Percentiles rank a stretch among this genome's conserved stretches.
These are phyloP conservation scores for Vanrija sp. DNA, from an alignment of 1,284 basidiomycete genomes.

Conservation along the genomic window DNA sequence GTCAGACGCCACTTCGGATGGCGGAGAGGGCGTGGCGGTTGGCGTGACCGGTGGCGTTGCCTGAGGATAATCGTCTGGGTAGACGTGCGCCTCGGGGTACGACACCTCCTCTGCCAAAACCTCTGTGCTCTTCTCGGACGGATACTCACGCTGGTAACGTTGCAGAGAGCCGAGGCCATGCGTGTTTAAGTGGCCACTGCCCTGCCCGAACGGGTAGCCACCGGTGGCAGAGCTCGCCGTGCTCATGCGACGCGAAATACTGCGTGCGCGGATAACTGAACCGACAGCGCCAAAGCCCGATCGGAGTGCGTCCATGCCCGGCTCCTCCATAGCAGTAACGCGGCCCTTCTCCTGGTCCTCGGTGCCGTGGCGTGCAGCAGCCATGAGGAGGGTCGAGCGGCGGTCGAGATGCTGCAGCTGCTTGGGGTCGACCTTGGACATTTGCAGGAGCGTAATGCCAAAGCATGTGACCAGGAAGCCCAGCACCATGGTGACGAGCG, in stretches of 20 bases:
- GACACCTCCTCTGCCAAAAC: background rate
- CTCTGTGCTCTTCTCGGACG: background rate
- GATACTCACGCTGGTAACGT: slow-evolving; percentile 38
- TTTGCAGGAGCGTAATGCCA: slow-evolving; percentile 90
- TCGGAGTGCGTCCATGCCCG: slow-evolving; percentile 81
- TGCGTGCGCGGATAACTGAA: slow-evolving; percentile 77
- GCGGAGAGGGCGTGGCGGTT: too few relatives aligned
- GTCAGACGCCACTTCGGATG: background rate
- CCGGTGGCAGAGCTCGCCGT: slow-evolving; percentile 17
- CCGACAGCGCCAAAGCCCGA: slow-evolving; percentile 86
- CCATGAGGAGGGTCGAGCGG: slow-evolving; percentile 75
- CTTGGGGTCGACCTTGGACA: slow-evolving; percentile 68
- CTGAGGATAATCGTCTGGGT: background rate
- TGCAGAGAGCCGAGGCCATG: slow-evolving; percentile 35
- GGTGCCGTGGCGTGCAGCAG: slow-evolving; percentile 65
- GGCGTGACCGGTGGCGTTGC: too few relatives aligned
- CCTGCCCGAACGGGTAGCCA: background rate
- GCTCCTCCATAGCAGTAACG: slow-evolving; percentile 47
- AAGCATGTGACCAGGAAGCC: slow-evolving; percentile 66
- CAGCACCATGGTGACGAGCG: slow-evolving; percentile 83
- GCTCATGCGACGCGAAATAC: slow-evolving; percentile 30
- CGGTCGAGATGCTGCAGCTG: slow-evolving; percentile 71
- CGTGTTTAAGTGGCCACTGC: slow-evolving; percentile 18
- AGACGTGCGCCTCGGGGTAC: background rate
- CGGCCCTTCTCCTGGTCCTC: slow-evolving; percentile 53